Evolutionary conservation across 2,329 filamentous ascomycete genomes (phyloP), one percentile per base, ranked within the genome.

Genomic region (Fusarium chuoi): DNA sequence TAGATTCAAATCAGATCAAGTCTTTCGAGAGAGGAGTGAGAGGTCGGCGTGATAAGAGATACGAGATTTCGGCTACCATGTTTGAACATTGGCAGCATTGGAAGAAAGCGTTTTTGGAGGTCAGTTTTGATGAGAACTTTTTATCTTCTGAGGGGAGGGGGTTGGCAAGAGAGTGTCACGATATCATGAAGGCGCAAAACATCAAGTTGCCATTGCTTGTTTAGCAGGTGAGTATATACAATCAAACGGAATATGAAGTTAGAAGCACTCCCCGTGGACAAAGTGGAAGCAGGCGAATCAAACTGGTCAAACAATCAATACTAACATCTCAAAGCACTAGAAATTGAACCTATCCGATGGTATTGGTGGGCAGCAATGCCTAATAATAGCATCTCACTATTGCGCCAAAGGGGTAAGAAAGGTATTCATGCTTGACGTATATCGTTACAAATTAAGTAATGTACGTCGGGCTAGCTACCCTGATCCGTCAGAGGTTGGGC

Each of bases 1-100:
- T 74, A 1, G 28, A 68, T 1, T 46, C 62, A 2, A 30, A 9
- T 0, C 5, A 58, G 2, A n/a, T 64, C 3, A 55, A 52, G 3
- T 41, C 8, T 2, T 74, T 58, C 4, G 10, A 26, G 3, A 70
- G 65, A 17, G 17, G 5, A 5, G 24, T 38, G 2, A 44, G 22
- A 26, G 65, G 65, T 1, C 56, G 52, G 3, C 14, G 3, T 0
- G 18, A 13, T 0, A 68, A 36, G 18, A 20, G 12, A 1, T 55
- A 62, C 22, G 10, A 8, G 1, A 41, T 51, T 2, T 20, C 63
- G 2, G 58, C 6, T 15, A 65, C 62, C 5, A 20, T 74, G 62
- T 55, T 60, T n/a, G 51, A 71, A 35, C 57, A 71, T 7, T 74
- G 67, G 71, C 54, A 68, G 1, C 46, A 51, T 11, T 74, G 71